phyloP scores from a whole-genome alignment of 495 filamentous ascomycete genomes.

The Penicillium alfredii region DNA sequence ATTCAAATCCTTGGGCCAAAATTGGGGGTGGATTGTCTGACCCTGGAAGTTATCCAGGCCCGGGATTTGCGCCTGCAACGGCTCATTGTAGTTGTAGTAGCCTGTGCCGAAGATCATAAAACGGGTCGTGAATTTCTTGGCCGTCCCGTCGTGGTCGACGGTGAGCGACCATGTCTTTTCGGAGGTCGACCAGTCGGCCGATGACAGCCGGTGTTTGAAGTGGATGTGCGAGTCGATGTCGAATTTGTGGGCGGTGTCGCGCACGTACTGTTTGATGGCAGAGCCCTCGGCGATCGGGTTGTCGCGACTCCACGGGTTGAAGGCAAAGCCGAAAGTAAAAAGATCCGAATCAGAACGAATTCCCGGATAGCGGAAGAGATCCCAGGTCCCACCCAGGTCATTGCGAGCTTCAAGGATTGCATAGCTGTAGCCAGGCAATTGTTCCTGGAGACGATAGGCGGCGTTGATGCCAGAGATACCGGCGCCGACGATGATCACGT shows the following conservation, averaged over 20 bases:
- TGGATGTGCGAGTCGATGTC: slow-evolving; percentile 59
- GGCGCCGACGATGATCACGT: slow-evolving; percentile 66
- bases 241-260: slow-evolving; percentile 49
- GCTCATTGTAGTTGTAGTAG: slow-evolving; percentile 59
- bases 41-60: slow-evolving; percentile 37
- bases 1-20: slow-evolving; percentile 48
- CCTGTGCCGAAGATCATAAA: slow-evolving; percentile 61
- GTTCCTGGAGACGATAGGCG: slow-evolving; percentile 60
- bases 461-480: slow-evolving; percentile 74
- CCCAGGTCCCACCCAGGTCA: slow-evolving; percentile 64
- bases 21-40: slow-evolving; percentile 45
- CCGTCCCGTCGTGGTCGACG: slow-evolving; percentile 44
- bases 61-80: slow-evolving; percentile 45
- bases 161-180: slow-evolving; percentile 56
- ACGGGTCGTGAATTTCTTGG: slow-evolving; percentile 42
- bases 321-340: slow-evolving; percentile 61
- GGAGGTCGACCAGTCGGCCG: slow-evolving; percentile 54
- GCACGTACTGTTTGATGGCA: slow-evolving; percentile 57
- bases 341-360: slow-evolving; percentile 64
- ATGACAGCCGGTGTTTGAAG: slow-evolving; percentile 50
- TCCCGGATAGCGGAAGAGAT: slow-evolving; percentile 66
- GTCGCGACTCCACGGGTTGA: slow-evolving; percentile 57
- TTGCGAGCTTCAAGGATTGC: slow-evolving; percentile 57
- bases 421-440: slow-evolving; percentile 49
- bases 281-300: slow-evolving; percentile 56